phyloP scores from a whole-genome alignment of 2,329 filamentous ascomycete species.

The Cordyceps pruinosa region DNA sequence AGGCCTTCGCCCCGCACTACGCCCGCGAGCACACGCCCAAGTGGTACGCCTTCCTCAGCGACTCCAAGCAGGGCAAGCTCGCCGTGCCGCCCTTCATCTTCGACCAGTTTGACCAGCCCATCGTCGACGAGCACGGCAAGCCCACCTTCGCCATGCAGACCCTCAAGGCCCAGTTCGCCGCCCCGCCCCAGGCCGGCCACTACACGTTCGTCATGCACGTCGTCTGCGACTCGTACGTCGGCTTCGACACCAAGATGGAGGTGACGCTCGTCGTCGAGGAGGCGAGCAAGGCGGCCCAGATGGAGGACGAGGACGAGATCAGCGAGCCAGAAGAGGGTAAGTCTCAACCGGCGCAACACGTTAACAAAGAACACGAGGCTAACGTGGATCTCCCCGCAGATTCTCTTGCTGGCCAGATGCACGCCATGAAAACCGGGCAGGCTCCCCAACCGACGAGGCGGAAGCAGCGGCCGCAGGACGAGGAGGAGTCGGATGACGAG shows the following conservation, averaged over 20 bases:
- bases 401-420: conserved; percentile 86
- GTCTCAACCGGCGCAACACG: too few relatives aligned
- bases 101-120: conserved; percentile 80
- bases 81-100: conserved; percentile 97
- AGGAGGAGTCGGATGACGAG: conserved; percentile 66
- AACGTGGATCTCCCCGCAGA: conserved; percentile 44
- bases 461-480: conserved; percentile 24
- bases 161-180: conserved; percentile 93
- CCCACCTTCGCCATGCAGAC: conserved; percentile 95
- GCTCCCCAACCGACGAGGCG: conserved; percentile 53
- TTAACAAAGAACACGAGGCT: too few relatives aligned
- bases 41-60: conserved; percentile 92
- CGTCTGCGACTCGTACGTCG: conserved; percentile 90
- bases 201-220: conserved; percentile 95
- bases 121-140: conserved; percentile 71
- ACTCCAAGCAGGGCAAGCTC: conserved; percentile 91
- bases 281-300: conserved; percentile 71
- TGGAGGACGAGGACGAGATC: conserved; percentile 87
- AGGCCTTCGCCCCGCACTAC: conserved; percentile 88
- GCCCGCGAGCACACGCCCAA: conserved; percentile 81
- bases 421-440: conserved; percentile 67
- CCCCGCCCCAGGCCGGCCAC: conserved; percentile 82
- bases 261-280: conserved; percentile 87
- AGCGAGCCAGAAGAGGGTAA: conserved; percentile 96
- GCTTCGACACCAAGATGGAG: conserved; percentile 87